These are phyloP conservation scores for Penicillium sp. DNA, from an alignment of 2,329 filamentous ascomycete genomes.

Conservation along the genomic window DNA sequence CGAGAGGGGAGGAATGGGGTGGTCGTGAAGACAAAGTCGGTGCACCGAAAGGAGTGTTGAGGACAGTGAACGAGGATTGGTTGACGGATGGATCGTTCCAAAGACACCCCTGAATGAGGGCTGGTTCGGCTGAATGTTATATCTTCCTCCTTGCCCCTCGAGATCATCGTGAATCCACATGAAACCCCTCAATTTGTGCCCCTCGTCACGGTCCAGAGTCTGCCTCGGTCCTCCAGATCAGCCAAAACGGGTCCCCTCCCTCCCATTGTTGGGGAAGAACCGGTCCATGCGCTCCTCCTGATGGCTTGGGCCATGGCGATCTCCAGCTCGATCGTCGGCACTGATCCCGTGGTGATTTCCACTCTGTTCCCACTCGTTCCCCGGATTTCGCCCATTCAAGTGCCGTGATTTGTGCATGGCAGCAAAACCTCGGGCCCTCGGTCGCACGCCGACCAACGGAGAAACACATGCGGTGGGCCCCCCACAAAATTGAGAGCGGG, in stretches of 20 bases:
- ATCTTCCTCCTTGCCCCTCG: neutral
- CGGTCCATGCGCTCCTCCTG: slow-evolving; percentile 4
- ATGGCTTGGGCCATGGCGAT: slow-evolving; percentile 6
- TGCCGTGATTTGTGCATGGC: neutral
- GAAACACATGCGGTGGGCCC: slow-evolving; percentile 6
- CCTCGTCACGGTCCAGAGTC: slow-evolving; percentile 1
- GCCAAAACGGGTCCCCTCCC: neutral
- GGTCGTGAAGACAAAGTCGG: neutral
- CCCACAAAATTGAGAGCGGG: neutral
- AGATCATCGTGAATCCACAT: slow-evolving; percentile 22
- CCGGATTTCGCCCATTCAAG: slow-evolving; percentile 2
- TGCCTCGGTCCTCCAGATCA: slow-evolving; percentile 18
- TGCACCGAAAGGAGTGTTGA: neutral
- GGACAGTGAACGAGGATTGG: neutral
- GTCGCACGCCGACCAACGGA: neutral
- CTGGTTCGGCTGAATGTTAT: slow-evolving; percentile 9
- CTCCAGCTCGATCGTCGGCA: slow-evolving; percentile 1
- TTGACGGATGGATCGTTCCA: neutral
- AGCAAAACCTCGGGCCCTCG: slow-evolving; percentile 12
- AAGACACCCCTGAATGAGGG: neutral
- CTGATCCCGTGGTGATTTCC: slow-evolving; percentile 6
- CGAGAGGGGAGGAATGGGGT: neutral
- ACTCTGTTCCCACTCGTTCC: slow-evolving; percentile 7
- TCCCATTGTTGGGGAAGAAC: slow-evolving; percentile 1
- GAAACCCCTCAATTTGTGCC: slow-evolving; percentile 20